Percentiles rank a stretch among this genome's conserved stretches.
These are phyloP conservation scores for Termitomyces sp. DNA, from an alignment of 768 basidiomycete species.

Conservation along the genomic window DNA sequence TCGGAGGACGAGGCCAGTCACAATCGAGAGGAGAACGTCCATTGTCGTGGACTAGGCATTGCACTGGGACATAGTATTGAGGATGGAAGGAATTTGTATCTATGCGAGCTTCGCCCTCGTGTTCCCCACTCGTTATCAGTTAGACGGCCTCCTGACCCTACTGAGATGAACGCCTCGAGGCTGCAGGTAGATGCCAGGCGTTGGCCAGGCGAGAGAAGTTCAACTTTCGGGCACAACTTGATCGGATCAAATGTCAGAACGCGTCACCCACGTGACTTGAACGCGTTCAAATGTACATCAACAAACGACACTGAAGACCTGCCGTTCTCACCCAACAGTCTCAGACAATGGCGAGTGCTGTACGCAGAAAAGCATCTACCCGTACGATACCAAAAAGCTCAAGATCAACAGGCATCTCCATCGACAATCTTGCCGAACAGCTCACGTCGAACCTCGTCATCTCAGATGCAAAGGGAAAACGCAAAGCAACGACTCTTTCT, in stretches of 20 bases:
- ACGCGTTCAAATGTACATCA: not conserved
- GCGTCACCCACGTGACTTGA: not conserved
- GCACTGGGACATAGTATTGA: slow-evolving; percentile 2
- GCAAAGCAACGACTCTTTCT: slow-evolving; percentile 19
- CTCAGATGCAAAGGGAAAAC: slow-evolving; percentile 27
- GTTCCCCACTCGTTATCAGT: slow-evolving; percentile 7
- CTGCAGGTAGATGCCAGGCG: no score
- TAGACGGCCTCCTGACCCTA: slow-evolving; percentile 1
- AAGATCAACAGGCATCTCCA: not conserved
- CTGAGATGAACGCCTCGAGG: slow-evolving; percentile 7
- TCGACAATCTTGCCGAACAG: slow-evolving; percentile 28
- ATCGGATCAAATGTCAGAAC: not conserved
- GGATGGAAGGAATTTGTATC: not conserved
- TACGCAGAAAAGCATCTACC: not conserved
- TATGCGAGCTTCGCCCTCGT: slow-evolving; percentile 8
- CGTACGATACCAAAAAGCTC: not conserved
- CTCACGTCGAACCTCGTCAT: slow-evolving; percentile 23
- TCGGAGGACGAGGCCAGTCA: slow-evolving; percentile 40
- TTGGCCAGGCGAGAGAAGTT: no score
- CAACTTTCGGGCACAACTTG: not conserved
- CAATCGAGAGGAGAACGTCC: slow-evolving; percentile 39
- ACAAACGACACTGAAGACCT: not conserved
- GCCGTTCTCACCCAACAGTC: not conserved
- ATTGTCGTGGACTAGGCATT: slow-evolving; percentile 23
- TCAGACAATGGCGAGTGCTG: not conserved